Base-by-base conservation (phyloP, 2,329 filamentous ascomycete genomes). In the Nectriaceae sp. region DNA sequence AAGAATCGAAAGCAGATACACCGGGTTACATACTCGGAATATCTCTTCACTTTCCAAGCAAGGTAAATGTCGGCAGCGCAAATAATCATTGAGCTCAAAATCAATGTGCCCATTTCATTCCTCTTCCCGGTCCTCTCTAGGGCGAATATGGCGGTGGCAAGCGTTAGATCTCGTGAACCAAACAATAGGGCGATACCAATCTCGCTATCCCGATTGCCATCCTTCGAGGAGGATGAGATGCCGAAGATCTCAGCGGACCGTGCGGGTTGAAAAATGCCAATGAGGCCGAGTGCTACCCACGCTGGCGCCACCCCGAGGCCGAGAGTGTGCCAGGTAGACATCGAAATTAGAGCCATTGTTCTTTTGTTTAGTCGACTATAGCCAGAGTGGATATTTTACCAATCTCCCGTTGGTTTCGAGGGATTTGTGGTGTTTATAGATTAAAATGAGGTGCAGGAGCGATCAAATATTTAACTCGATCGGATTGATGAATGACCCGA, bases 21-120 rank as follows among this genome's bases (percentile, higher is more conserved):
- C 18, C 33, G 6, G 11, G 16, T 37, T 11, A 37, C 53, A 45
- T 40, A 56, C 55, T 55, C 53, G 4, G 11, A n/a, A 20, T 43
- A 40, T 11, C 54, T 43, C 24, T 40, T 40, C 15, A n/a, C 18
- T 8, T 41, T 39, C 49, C 47, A 50, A 11, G 52, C 53, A 11
- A 60, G 54, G 26, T 52, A 56, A 2, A 54, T 40, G 36, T 60
- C 55, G 5, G 52, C 53, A 15, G 15, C 49, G 15, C 55, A 52
- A 11, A 58, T 42, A 15, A 37, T 37, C 44, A 60, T 24, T 3
- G 51, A 52, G 22, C 53, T 53, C 3, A 60, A 35, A n/a, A 59
- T 50, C n/a, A 58, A 33, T 1, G 53, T 45, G 1, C 56, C 56
- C 53, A 57, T 54, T 5, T 49, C 55, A 4, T 51, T 40, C 22